Conservation (phyloP, 176 grass and related monocot genomes). For the Aegilops bicornis region DNA sequence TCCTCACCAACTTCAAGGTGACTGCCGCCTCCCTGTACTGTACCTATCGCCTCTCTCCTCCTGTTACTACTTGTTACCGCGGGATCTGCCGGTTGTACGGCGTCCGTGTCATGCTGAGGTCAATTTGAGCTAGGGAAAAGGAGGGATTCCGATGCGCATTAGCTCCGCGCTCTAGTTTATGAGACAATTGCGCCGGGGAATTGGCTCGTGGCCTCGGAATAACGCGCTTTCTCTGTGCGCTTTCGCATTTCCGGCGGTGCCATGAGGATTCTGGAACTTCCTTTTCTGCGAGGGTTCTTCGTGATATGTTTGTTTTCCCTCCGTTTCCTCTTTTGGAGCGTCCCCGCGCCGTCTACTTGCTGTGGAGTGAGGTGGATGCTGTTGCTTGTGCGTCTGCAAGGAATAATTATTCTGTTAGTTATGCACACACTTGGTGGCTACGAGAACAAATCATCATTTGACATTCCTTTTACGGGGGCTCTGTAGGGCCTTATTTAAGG, state of each 20-base stretch:
- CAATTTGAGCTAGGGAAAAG: slow-evolving; percentile 30
- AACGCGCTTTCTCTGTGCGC: slow-evolving; percentile 43
- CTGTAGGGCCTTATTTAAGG: slow-evolving; percentile 41
- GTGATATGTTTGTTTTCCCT: slow-evolving; percentile 43
- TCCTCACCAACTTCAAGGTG: slow-evolving; percentile 89
- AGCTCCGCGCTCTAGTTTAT: slow-evolving; percentile 40
- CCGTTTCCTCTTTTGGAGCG: slow-evolving; percentile 40
- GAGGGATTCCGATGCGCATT: slow-evolving; percentile 61
- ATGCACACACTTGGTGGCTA: slow-evolving; percentile 41
- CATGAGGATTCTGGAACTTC: slow-evolving; percentile 41
- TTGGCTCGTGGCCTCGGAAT: slow-evolving; percentile 49
- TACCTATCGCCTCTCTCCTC: not conserved
- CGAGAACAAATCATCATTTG: slow-evolving; percentile 36
- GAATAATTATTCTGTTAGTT: slow-evolving; percentile 59
- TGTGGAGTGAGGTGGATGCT: slow-evolving; percentile 34
- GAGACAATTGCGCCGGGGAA: slow-evolving; percentile 32
- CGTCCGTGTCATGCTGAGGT: slow-evolving; percentile 22
- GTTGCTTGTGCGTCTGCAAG: slow-evolving; percentile 41
- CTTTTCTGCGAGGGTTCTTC: slow-evolving; percentile 30
- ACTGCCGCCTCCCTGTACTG: not conserved
- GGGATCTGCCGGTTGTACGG: slow-evolving; percentile 48
- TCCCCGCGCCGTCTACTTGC: slow-evolving; percentile 40
- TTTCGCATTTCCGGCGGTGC: slow-evolving; percentile 54
- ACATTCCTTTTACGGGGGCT: slow-evolving; percentile 37
- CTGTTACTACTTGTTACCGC: not conserved